Base-by-base conservation (phyloP, 2,329 filamentous ascomycete species). In the Calonectria henricotiae region DNA sequence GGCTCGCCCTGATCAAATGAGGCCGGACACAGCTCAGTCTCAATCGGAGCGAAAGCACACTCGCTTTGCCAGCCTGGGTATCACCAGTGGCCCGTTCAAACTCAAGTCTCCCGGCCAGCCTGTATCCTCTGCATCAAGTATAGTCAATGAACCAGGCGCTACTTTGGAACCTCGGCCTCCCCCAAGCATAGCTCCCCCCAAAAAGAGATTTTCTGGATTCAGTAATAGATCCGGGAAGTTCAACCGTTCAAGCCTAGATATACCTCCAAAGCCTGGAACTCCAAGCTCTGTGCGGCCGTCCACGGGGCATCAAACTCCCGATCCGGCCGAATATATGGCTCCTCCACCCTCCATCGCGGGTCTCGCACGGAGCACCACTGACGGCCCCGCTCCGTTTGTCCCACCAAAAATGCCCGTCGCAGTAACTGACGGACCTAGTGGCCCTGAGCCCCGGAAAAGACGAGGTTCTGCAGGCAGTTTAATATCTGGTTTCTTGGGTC, bases 171-270 rank as follows among this genome's bases (percentile, higher is more conserved):
- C 71, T 17, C 68, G 66, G 17, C 60, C 69, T 27, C 64, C 74
- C 4, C 67, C 46, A 64, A 41, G 69, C 20, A 69, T 65, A 13
- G 62, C 70, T 20, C 62, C 74, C 4, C 67, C 73, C 15, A 88
- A 86, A 78, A 87, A 86, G 71, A 81, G 86, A 12, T 85, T 88
- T 68, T 87, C 86, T 0, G 83, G 79, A 20, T 74, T 83, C 13
- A 65, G 76, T 27, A 78, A 78, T 32, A 75, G 75, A 13, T 73
- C 85, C 11, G 82, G 79, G 7, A 74, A 78, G 13, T 79, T 82
- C 47, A 74, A 76, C 17, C 75, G 80, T 23, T 66, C 77, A 17
- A 76, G 68, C 4, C 55, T 68, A 4, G 70, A 77, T 54, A 35
- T 41, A 23, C 65, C 41, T 20, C 68, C 60, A 13, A 74, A 76